These are phyloP conservation scores for Aspergillus felis DNA, from an alignment of 2,329 filamentous ascomycete genomes.

Conservation along the genomic window DNA sequence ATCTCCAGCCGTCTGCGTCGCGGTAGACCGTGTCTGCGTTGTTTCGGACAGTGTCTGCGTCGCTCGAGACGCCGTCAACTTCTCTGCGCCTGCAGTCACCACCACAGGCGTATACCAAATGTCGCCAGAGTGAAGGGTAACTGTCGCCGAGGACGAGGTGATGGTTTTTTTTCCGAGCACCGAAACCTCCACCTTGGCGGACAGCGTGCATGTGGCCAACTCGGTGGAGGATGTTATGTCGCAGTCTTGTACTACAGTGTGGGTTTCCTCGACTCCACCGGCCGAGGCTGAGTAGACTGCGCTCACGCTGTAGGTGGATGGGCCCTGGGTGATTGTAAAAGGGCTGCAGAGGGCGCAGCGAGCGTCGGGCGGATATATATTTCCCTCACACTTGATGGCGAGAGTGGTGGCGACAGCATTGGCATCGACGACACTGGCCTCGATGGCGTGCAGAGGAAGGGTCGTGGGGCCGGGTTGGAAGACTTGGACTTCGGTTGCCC, in stretches of 20 bases:
- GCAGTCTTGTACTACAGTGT: constrained; percentile 12
- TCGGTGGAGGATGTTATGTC: constrained; percentile 13
- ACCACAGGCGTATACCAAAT: constrained; percentile 11
- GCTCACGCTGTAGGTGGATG: constrained; percentile 14
- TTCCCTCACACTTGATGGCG: constrained; percentile 10
- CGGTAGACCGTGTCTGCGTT: neutral
- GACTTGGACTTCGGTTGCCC: constrained; percentile 9
- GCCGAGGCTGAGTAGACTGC: constrained; percentile 8
- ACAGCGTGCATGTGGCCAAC: constrained; percentile 12
- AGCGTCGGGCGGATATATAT: neutral
- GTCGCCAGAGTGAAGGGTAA: constrained; percentile 1
- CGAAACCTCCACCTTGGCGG: neutral
- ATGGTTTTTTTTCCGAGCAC: constrained; percentile 1
- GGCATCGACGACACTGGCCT: constrained; percentile 14
- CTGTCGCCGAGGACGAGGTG: constrained; percentile 2
- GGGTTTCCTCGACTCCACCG: neutral
- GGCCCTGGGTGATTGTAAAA: constrained; percentile 16
- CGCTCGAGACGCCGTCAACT: constrained; percentile 12
- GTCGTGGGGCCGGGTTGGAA: constrained; percentile 7
- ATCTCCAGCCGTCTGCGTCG: neutral
- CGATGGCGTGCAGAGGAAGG: constrained; percentile 1
- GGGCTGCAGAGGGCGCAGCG: constrained; percentile 10
- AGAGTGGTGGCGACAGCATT: constrained; percentile 16
- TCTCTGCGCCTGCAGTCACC: constrained; percentile 16
- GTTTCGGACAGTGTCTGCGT: constrained; percentile 1